A percentile compares a stretch with the other conserved stretches of the same genome.
Conservation (phyloP, 805 yeast species). For the Myxozyma neotropica region DNA sequence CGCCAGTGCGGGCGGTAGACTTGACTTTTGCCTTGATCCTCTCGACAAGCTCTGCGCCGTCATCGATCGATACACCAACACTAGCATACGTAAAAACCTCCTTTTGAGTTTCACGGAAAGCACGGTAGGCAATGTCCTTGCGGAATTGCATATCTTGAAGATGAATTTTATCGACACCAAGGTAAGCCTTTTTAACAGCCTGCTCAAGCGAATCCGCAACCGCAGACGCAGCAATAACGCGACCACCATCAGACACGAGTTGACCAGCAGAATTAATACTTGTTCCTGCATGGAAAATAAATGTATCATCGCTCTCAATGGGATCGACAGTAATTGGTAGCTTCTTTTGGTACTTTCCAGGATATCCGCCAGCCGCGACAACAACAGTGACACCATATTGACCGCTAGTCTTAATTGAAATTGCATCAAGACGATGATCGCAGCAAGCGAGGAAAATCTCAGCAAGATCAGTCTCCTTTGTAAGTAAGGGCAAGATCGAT, state of each 20-base stretch:
- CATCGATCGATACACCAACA: constrained; percentile 97
- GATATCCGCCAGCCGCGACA: constrained; percentile 96
- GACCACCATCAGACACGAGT: constrained; percentile 87
- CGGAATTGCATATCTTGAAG: constrained; percentile 82
- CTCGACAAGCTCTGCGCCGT: constrained; percentile 88
- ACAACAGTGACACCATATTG: constrained; percentile 89
- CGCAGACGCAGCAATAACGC: constrained; percentile 95
- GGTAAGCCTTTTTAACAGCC: constrained; percentile 84
- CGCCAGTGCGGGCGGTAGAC: constrained; percentile 92
- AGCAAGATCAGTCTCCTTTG: constrained; percentile 86
- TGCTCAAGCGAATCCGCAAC: constrained; percentile 71
- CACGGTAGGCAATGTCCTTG: constrained; percentile 90
- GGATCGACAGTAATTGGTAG: constrained; percentile 70
- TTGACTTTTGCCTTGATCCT: constrained; percentile 87
- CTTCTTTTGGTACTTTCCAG: constrained; percentile 82
- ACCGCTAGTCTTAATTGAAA: constrained; percentile 53
- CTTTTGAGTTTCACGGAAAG: constrained; percentile 61
- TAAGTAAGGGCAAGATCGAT: constrained; percentile 84
- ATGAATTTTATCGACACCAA: constrained; percentile 74
- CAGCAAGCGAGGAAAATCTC: constrained; percentile 91
- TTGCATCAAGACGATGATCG: constrained; percentile 89
- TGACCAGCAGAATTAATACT: constrained; percentile 51
- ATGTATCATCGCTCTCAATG: constrained; percentile 53
- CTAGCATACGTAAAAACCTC: constrained; percentile 79
- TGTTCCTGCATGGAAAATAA: constrained; percentile 98